A percentile compares a stretch with the other conserved stretches of the same genome.
These are phyloP conservation scores for Corymbia maculata DNA, from an alignment of 345 rosid species.

Conservation along the genomic window DNA sequence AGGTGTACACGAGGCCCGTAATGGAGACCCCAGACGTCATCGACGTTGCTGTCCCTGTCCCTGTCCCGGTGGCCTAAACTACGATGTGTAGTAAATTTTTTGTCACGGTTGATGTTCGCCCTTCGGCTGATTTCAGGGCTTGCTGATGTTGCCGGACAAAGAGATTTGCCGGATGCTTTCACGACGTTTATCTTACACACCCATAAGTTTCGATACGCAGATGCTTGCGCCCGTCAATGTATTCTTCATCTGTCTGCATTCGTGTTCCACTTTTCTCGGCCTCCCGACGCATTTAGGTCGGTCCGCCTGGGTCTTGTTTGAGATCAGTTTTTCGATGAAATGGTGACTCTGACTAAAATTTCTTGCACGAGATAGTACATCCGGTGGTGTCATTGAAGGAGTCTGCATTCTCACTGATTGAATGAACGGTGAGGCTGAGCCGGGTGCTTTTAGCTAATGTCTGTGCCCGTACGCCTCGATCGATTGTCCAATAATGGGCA, in stretches of 20 bases:
- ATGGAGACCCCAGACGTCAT: conserved; percentile 13
- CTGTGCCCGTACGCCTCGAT: background rate
- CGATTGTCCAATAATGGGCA: background rate
- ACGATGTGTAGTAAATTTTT: background rate
- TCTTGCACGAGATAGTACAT: background rate
- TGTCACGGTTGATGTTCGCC: background rate
- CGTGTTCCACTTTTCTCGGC: background rate
- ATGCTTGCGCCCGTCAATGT: background rate
- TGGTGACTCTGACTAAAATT: background rate
- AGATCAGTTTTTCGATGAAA: background rate
- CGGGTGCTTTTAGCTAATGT: background rate
- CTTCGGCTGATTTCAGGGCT: background rate
- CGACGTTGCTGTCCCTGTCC: conserved; percentile 18
- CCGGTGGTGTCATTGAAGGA: background rate
- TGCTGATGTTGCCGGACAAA: background rate
- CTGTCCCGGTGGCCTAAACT: background rate
- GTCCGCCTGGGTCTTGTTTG: background rate
- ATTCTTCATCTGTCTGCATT: background rate
- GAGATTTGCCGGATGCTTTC: background rate
- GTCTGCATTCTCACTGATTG: background rate
- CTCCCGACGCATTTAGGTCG: background rate
- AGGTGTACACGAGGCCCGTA: conserved; percentile 1
- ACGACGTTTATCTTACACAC: background rate
- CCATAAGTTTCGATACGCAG: background rate
- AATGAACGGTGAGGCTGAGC: background rate